Evolutionary conservation across 1,139 yeast species (phyloP), one percentile per base, ranked within the genome.

Genomic region (Meyerozyma elateridarum): DNA sequence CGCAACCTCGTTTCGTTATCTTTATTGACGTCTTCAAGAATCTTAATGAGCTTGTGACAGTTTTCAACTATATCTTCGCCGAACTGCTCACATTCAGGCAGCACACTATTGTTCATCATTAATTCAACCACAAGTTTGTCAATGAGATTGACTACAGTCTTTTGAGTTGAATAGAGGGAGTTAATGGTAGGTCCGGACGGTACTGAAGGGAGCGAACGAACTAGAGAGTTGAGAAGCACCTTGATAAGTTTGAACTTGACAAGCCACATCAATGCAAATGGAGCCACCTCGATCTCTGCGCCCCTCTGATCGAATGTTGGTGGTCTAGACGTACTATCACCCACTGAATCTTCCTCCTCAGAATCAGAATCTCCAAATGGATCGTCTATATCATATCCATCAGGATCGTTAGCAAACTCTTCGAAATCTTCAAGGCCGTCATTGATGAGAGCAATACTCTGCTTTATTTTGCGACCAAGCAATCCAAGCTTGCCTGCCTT

Each of bases 401-500:
- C 61, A 0, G 89, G 89, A 41, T 79, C 67, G 36, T 75, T 72
- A 1, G 76, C 50, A 85, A 88, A 82, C 38, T 76, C 84, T 11
- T 61, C 73, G 38, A 79, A 70, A 43, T 82, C 89, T 8, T 70
- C 76, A 20, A 74, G 58, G 0, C 83, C 84, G 54, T 82, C 91
- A 16, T 70, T 75, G 7, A 80, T 59, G 33, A 81, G 49, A 4
- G 52, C 46, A 15, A 73, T 60, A 22, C 74, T 70, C 33, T 59
- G 62, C 34, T 61, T 66, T 12, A 80, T 56, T 36, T 66, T 69
- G 20, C 44, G 46, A 14, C 68, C 66, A 32, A 81, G 54, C 2
- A 75, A 49, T 4, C 76, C 80, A 15, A 75, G 43, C 29, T 71
- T 66, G 0, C 85, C 85, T 15, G 52, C 59, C 8, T 59, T 56